Conservation (phyloP, 768 basidiomycete genomes). For the Tulasnella sp. region DNA sequence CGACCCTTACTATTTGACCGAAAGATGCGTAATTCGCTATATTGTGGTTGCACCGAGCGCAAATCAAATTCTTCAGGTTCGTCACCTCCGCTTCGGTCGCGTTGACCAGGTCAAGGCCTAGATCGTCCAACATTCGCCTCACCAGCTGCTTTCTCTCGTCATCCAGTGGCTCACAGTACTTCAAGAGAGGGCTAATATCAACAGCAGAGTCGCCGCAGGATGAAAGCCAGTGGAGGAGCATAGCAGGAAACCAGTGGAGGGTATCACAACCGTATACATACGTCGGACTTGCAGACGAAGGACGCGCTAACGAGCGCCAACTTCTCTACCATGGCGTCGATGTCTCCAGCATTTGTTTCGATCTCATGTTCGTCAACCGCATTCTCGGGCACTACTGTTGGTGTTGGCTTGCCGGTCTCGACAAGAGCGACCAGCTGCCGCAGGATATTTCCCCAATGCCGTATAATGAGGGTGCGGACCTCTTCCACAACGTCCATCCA, state of each 20-base stretch:
- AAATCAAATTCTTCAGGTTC: background rate
- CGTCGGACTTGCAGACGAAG: background rate
- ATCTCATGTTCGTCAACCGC: background rate
- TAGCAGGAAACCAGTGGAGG: background rate
- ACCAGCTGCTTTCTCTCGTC: background rate
- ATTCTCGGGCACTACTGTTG: background rate
- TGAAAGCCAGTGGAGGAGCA: no score
- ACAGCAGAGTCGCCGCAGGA: background rate
- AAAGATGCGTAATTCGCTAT: no score
- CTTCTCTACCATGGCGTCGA: background rate
- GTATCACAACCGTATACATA: no score
- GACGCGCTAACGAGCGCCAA: background rate
- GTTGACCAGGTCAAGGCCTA: background rate
- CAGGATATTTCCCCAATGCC: background rate
- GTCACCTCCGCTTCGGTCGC: background rate
- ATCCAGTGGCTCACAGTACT: background rate
- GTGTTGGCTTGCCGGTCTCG: background rate
- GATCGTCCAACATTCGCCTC: background rate
- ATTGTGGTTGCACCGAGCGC: background rate
- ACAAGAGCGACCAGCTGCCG: background rate
- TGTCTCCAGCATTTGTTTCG: background rate
- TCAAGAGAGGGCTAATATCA: background rate
- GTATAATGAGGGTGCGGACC: background rate
- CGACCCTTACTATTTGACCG: no score
- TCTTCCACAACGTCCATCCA: background rate